Conservation (phyloP, 305 asterid species). For the Plantago coronopus region DNA sequence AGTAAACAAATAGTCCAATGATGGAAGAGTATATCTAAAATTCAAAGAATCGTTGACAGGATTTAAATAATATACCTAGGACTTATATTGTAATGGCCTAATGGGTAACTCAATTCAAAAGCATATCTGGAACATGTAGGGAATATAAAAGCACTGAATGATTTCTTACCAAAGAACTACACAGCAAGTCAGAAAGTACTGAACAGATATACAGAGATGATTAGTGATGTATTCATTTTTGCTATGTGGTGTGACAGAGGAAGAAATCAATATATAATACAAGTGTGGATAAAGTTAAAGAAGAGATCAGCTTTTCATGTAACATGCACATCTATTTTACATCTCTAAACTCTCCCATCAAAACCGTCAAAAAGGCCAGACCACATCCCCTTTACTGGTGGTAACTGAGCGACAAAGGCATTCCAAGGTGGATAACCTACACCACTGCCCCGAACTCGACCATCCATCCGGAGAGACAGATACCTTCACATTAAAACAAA, state of each 20-base stretch:
- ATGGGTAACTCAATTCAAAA: background rate
- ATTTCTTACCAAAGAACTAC: background rate
- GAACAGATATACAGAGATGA: background rate
- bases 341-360: slow-evolving; percentile 80
- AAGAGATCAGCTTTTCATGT: slow-evolving; percentile 1
- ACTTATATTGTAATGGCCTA: background rate
- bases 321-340: background rate
- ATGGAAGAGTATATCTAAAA: background rate
- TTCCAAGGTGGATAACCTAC: slow-evolving; percentile 98
- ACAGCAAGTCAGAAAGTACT: background rate
- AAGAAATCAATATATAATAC: slow-evolving; percentile 2
- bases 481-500: slow-evolving; percentile 44
- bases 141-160: background rate
- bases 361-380: slow-evolving; percentile 91
- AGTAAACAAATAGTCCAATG: background rate
- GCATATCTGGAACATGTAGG: background rate
- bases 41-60: background rate
- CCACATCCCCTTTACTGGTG: slow-evolving; percentile 89
- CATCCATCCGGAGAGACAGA: slow-evolving; percentile 95
- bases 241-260: slow-evolving; percentile 4
- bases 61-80: background rate
- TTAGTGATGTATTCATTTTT: background rate
- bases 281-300: background rate
- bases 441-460: slow-evolving; percentile 94
- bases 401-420: slow-evolving; percentile 72